Conservation (phyloP, 441 rosid species). For the Kokia cookei region DNA sequence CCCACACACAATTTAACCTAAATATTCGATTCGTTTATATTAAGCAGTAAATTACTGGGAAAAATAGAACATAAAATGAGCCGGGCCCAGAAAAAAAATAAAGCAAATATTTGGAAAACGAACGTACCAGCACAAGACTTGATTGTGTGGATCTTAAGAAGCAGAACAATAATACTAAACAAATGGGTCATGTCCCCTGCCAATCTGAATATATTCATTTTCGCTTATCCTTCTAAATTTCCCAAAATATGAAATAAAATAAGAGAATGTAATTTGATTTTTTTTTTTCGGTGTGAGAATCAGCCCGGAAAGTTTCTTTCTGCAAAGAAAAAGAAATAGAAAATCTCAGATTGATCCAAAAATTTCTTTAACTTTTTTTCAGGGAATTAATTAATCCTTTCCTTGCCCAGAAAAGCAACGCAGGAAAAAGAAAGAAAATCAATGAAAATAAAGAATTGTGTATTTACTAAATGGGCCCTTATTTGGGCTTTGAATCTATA, state of each 20-base stretch:
- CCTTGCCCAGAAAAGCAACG: background rate
- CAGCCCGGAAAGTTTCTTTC: background rate
- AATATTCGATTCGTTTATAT: background rate
- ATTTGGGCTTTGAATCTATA: background rate
- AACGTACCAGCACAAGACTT: conserved; percentile 67
- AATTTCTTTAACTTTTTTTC: background rate
- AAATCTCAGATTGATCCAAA: background rate
- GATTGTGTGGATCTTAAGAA: conserved; percentile 80
- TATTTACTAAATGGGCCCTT: background rate
- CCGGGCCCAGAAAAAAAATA: background rate
- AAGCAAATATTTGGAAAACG: background rate
- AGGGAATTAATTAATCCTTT: background rate
- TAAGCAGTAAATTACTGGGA: background rate
- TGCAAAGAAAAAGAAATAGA: background rate
- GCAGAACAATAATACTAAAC: conserved; percentile 62
- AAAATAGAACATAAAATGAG: background rate
- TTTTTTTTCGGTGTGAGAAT: background rate
- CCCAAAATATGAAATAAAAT: background rate
- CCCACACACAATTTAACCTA: background rate
- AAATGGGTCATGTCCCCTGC: conserved; percentile 83
- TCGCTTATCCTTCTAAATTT: background rate
- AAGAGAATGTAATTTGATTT: background rate
- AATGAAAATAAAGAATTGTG: background rate
- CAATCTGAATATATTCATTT: conserved; percentile 70
- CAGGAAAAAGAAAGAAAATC: background rate